Evolutionary conservation across 495 filamentous ascomycete genomes (phyloP), one percentile per base, ranked within the genome.

Genomic region (Aspergillus ellipticus): DNA sequence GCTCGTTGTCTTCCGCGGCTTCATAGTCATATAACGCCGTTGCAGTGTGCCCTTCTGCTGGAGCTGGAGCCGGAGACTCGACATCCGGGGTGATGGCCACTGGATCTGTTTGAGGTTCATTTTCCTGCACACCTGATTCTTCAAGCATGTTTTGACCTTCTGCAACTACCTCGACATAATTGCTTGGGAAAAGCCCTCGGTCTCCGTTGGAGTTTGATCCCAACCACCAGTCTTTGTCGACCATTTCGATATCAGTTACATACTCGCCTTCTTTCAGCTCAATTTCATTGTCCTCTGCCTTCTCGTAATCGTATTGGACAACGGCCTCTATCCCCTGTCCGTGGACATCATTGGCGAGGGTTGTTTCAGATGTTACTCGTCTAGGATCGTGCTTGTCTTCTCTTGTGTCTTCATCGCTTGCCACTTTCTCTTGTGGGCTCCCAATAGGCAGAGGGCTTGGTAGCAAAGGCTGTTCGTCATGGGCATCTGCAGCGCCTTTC

Each of bases 211-310:
- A 64, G 68, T 97, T 97, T 53, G 85, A 85, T 10, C 94, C 94
- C 80, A 94, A 85, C 94, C 94, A 99, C 94, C 94, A 99, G 66
- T 97, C 93, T 45, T 81, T 74, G 58, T 98, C 95, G 2, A 98
- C 91, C 90, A 96, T 95, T 43, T 99, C 91, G 64, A 99, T 96
- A 58, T 96, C 85, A n/a, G 85, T 92, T 33, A 99, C 86, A 61
- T 85, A 83, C 53, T 96, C 90, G 16, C 92, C 91, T 71, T 99
- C 94, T n/a, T 77, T 78, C 4, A 99, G 78, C 54, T 96, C 89
- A 42, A 97, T 77, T 68, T 99, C 94, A 66, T 99, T 99, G 53
- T 96, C 90, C 70, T 99, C 94, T 3, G 89, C 91, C 50, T 92
- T 96, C 57, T 96, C 92, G 61, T 99, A 99, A 65, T 99, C 95